phyloP scores from a whole-genome alignment of 148 eudicot species.

The Vaccinium myrtillus region DNA sequence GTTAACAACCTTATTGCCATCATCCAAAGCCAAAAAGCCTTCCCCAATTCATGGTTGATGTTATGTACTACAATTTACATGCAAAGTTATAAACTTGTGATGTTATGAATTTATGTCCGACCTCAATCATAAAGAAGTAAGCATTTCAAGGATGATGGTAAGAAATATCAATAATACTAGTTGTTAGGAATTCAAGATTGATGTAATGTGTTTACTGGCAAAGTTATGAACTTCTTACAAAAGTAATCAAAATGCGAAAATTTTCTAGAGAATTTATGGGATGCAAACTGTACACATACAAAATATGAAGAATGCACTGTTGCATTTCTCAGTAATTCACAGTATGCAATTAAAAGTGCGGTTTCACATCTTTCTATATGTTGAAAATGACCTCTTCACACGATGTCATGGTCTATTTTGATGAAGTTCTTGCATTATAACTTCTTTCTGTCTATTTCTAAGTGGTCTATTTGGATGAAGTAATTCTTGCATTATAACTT shows the following conservation, averaged over 20 bases:
- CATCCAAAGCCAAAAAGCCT: no score
- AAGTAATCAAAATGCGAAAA: background rate
- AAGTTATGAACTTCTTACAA: background rate
- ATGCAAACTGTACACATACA: background rate
- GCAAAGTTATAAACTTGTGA: background rate
- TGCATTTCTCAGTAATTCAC: background rate
- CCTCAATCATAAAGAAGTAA: background rate
- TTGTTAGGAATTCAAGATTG: background rate
- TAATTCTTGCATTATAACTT: background rate
- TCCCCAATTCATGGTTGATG: no score
- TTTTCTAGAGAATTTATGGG: background rate
- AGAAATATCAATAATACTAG: background rate
- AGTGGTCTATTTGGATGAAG: background rate
- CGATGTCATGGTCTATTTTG: background rate
- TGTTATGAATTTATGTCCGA: background rate
- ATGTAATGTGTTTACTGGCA: background rate
- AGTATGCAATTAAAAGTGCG: background rate
- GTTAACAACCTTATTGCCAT: no score
- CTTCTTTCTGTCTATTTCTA: no score
- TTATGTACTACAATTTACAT: no score
- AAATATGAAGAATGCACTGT: no score
- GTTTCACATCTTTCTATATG: background rate
- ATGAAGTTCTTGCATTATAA: background rate
- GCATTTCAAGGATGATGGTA: background rate
- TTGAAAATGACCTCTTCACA: background rate